Conservation (phyloP, 2,329 filamentous ascomycete genomes). For the Exophiala phaeomuriformis region DNA sequence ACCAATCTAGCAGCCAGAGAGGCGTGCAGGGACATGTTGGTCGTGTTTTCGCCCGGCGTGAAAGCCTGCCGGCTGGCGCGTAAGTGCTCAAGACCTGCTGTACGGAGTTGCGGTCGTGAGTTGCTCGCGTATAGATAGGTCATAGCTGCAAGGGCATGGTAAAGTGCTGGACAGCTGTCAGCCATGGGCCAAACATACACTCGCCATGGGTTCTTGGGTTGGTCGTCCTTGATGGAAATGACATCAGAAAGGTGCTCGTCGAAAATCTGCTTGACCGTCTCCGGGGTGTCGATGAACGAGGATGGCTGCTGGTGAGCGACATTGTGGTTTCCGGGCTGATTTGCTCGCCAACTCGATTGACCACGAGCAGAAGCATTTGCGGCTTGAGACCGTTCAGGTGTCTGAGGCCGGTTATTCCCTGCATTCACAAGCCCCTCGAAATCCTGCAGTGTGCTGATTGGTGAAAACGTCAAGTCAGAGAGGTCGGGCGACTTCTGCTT, state of each 20-base stretch:
- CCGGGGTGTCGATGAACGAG: not conserved
- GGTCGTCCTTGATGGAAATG: conserved; percentile 17
- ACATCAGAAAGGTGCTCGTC: conserved; percentile 9
- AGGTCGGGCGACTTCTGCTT: too few species aligned
- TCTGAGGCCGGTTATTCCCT: too few species aligned
- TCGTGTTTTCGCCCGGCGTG: not conserved
- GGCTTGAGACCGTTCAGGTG: too few species aligned
- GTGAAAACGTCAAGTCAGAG: too few species aligned
- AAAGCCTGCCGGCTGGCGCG: conserved; percentile 1
- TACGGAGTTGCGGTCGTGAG: conserved; percentile 7
- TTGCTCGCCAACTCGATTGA: too few species aligned
- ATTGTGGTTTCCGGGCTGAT: too few species aligned
- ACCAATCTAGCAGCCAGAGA: conserved; percentile 10
- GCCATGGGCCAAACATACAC: conserved; percentile 15
- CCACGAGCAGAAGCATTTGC: too few species aligned
- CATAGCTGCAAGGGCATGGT: conserved; percentile 17
- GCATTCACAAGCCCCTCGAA: too few species aligned
- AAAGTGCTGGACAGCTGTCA: conserved; percentile 5
- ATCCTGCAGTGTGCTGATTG: too few species aligned
- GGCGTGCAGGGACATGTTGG: not conserved
- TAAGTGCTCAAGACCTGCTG: conserved; percentile 10
- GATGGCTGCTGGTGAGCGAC: not conserved
- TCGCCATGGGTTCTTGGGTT: conserved; percentile 13
- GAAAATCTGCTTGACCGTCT: conserved; percentile 10
- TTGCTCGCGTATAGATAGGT: conserved; percentile 8